Percentiles rank a stretch among this genome's conserved stretches.
Evolutionary conservation across 164 flowering plant species (phyloP).

Genomic region (Kalanchoe fedtschenkoi): DNA sequence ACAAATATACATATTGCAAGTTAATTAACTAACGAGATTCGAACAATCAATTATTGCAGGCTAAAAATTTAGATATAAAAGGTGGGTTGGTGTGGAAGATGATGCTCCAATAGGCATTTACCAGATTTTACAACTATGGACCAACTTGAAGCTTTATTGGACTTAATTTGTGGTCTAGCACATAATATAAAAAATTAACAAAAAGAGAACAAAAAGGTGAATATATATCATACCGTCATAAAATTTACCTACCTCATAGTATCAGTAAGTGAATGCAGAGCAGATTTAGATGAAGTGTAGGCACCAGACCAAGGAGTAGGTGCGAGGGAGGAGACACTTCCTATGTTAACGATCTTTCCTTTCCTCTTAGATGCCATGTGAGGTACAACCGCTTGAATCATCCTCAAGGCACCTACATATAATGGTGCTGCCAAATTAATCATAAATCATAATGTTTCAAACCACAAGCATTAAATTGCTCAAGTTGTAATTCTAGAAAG

Average conservation of each 20-base stretch:
- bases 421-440: background rate
- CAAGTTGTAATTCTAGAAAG: too few relatives aligned
- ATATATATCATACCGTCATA: background rate
- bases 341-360: conserved; percentile 82
- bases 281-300: conserved; percentile 81
- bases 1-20: too few relatives aligned
- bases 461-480: too few relatives aligned
- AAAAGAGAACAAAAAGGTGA: background rate
- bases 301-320: conserved; percentile 88
- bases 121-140: too few relatives aligned
- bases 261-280: conserved; percentile 72
- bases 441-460: background rate
- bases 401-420: conserved; percentile 55
- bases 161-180: too few relatives aligned
- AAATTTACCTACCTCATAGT: conserved; percentile 46
- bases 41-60: too few relatives aligned
- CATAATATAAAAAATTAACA: background rate
- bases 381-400: conserved; percentile 84
- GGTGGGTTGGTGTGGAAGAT: too few relatives aligned
- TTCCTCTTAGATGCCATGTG: conserved; percentile 72
- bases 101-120: too few relatives aligned
- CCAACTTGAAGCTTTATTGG: too few relatives aligned
- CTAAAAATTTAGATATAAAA: too few relatives aligned
- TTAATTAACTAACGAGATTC: too few relatives aligned
- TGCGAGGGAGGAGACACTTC: conserved; percentile 66